These are phyloP conservation scores for Oryza glaberrima DNA, from an alignment of 176 grass and related monocot species.

Conservation along the genomic window DNA sequence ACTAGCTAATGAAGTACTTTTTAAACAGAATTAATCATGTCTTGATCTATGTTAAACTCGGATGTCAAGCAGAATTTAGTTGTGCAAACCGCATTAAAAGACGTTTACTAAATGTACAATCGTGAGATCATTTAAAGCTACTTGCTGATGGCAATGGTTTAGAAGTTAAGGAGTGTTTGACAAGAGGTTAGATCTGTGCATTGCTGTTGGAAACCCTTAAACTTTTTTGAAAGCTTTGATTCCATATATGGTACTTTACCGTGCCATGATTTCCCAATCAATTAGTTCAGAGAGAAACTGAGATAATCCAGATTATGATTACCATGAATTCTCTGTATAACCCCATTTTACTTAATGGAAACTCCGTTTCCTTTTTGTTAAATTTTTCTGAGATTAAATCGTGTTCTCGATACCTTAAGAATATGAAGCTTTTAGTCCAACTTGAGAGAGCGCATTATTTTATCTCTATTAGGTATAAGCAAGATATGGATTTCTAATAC, in stretches of 20 bases:
- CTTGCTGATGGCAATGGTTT: not conserved
- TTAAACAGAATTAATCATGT: not conserved
- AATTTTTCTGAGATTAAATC: not conserved
- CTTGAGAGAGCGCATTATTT: not conserved
- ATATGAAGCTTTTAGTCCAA: not conserved
- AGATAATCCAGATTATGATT: not conserved
- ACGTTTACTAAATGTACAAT: not conserved
- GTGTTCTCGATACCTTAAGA: not conserved
- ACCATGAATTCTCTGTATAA: not conserved
- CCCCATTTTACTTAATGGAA: not conserved
- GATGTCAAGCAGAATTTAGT: not conserved
- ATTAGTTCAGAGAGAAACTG: not conserved
- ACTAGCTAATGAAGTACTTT: not conserved
- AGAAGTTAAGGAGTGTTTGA: not conserved
- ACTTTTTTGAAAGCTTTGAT: not conserved
- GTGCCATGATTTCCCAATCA: not conserved
- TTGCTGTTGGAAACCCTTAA: not conserved
- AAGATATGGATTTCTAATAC: constrained; percentile 10
- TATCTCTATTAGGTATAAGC: not conserved
- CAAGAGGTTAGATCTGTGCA: not conserved
- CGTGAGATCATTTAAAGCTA: not conserved
- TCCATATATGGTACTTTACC: not conserved
- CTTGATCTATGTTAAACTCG: not conserved
- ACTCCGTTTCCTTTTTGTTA: not conserved
- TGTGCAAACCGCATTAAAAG: not conserved